Conservation (phyloP, 2,329 filamentous ascomycete genomes). For the Xylariomycetidae sp. region DNA sequence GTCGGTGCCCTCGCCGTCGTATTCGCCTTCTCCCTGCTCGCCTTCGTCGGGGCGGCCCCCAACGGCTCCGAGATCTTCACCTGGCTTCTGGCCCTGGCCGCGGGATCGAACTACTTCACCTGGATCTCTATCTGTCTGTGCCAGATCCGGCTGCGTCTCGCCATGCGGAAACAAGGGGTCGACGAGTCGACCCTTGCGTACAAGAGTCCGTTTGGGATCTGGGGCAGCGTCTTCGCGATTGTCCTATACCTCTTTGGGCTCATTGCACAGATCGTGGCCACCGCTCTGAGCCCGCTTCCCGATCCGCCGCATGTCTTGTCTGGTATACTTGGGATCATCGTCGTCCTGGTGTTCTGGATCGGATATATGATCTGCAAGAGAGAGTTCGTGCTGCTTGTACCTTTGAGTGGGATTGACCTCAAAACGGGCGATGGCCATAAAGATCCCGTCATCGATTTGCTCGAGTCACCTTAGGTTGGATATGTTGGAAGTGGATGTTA, state of each 20-base stretch:
- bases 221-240: slow-evolving; percentile 24
- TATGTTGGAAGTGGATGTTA: too few relatives aligned
- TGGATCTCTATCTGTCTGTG: slow-evolving; percentile 43
- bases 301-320: slow-evolving; percentile 15
- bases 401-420: slow-evolving; percentile 22
- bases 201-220: slow-evolving; percentile 25
- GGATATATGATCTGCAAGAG: slow-evolving; percentile 19
- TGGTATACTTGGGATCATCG: slow-evolving; percentile 24
- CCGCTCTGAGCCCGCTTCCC: slow-evolving; percentile 14
- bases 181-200: too few relatives aligned
- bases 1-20: slow-evolving; percentile 36
- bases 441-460: too few relatives aligned
- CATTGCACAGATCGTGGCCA: slow-evolving; percentile 24
- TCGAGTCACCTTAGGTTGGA: too few relatives aligned
- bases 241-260: slow-evolving; percentile 26
- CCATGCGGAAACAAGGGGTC: slow-evolving; percentile 34
- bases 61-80: slow-evolving; percentile 35
- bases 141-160: slow-evolving; percentile 41
- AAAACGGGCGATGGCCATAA: slow-evolving; percentile 3
- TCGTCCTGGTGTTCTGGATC: slow-evolving; percentile 19
- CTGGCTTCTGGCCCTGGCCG: slow-evolving; percentile 43
- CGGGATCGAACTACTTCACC: slow-evolving; percentile 41
- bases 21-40: slow-evolving; percentile 35
- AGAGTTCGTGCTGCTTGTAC: slow-evolving; percentile 12
- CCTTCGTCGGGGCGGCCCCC: slow-evolving; percentile 37